Conservation (phyloP, 2,329 filamentous ascomycete genomes). For the Fusarium sororula region DNA sequence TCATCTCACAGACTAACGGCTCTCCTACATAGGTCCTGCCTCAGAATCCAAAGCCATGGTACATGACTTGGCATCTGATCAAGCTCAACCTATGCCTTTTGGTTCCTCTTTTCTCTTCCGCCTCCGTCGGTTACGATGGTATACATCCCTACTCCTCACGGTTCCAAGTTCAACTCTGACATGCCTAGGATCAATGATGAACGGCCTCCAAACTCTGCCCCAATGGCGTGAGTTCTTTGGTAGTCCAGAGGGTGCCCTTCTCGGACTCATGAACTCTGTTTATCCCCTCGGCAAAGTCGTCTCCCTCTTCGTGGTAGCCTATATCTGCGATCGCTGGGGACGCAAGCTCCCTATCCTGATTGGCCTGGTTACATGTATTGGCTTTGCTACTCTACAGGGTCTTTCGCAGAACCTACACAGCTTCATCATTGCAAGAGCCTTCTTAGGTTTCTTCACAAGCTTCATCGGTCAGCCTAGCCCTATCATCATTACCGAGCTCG, state of each 20-base stretch:
- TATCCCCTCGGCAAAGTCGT: slow-evolving; percentile 52
- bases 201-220: slow-evolving; percentile 53
- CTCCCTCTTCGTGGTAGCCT: slow-evolving; percentile 47
- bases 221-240: slow-evolving; percentile 54
- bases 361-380: slow-evolving; percentile 46
- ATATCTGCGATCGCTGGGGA: slow-evolving; percentile 51
- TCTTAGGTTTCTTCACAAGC: slow-evolving; percentile 45
- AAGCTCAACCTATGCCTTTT: background rate
- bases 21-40: background rate
- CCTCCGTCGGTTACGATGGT: background rate
- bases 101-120: background rate
- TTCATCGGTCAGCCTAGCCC: slow-evolving; percentile 46
- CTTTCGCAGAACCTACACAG: slow-evolving; percentile 35
- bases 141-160: accelerated
- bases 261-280: slow-evolving; percentile 50
- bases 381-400: slow-evolving; percentile 45
- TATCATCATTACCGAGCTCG: slow-evolving; percentile 47
- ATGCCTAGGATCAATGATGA: slow-evolving; percentile 51
- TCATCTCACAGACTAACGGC: background rate
- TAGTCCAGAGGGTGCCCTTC: slow-evolving; percentile 45
- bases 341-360: slow-evolving; percentile 49
- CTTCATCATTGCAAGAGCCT: slow-evolving; percentile 45
- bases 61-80: background rate
- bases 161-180: background rate
- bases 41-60: background rate